phyloP scores from a whole-genome alignment of 148 eudicot genomes.

The Selenicereus undatus region DNA sequence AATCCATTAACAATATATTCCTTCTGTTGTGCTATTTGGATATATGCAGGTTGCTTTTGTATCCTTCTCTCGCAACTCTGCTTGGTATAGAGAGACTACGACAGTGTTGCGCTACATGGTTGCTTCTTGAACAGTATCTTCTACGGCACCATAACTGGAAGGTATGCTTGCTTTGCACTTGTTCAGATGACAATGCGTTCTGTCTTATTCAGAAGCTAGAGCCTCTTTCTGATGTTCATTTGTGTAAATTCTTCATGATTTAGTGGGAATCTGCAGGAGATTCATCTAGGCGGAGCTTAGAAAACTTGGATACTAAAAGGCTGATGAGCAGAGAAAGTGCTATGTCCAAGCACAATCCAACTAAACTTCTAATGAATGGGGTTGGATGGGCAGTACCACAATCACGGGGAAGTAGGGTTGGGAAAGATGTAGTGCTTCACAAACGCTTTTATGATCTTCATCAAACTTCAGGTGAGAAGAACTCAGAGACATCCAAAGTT shows the following conservation, averaged over 20 bases:
- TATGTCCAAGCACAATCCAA: conserved; percentile 50
- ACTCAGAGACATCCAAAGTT: conserved; percentile 33
- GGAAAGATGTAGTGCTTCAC: conserved; percentile 44
- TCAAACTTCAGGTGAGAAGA: conserved; percentile 32
- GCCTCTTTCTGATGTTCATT: conserved; percentile 16
- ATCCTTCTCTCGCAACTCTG: conserved; percentile 88
- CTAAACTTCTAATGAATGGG: conserved; percentile 73
- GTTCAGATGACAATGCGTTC: conserved; percentile 2
- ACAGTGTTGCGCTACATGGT: conserved; percentile 92
- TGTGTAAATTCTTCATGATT: conserved; percentile 34
- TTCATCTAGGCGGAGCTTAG: conserved; percentile 46
- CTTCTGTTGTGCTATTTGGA: conserved; percentile 17
- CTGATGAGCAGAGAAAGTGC: conserved; percentile 37
- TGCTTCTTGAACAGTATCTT: conserved; percentile 92
- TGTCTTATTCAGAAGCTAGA: background rate
- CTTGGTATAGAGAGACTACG: conserved; percentile 97
- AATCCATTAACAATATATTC: background rate
- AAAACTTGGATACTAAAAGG: conserved; percentile 38
- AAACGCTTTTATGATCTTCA: conserved; percentile 40
- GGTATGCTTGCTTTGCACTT: conserved; percentile 44
- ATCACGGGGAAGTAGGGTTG: conserved; percentile 54
- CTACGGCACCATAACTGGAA: conserved; percentile 75
- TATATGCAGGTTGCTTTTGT: conserved; percentile 68
- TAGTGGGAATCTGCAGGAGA: conserved; percentile 87
- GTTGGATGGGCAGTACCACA: conserved; percentile 96